Evolutionary conservation across 1,284 basidiomycete genomes (phyloP), one percentile per base, ranked within the genome.

Genomic region (Pseudozyma tsukubaensis): DNA sequence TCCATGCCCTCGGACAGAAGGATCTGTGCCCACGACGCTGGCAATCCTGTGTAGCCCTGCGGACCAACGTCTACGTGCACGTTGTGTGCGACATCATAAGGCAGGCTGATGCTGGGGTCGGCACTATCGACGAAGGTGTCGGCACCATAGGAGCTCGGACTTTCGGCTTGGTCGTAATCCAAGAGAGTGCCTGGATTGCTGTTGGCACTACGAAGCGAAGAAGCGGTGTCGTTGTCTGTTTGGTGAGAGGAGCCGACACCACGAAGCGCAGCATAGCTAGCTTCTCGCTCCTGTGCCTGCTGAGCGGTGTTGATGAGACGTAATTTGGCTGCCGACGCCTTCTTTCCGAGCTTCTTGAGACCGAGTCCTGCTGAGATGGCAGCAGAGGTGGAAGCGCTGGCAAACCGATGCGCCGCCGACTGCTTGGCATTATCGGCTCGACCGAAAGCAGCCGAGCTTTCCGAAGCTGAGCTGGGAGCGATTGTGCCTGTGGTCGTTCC

Each of bases 61-160:
- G 78, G 78, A 19, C 77, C 76, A 21, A 80, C 49, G 32, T 80
- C 77, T 40, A 80, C 78, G 53, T 80, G 78, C 4, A 80, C 78
- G 29, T 80, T 80, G 67, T 80, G 78, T 2, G 69, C 45, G 55
- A 80, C 77, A 43, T 72, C 57, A 53, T 62, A 79, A 13, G 78
- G 78, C 13, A 79, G 58, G 14, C 78, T 63, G 42, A 80, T 80
- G n/a, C 48, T 53, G 4, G 78, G 68, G 42, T 80, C 78, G 14
- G 68, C 66, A 43, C 57, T 36, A 43, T 72, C 59, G 11, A 60
- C 53, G 21, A 64, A 75, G 2, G 56, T 36, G 40, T 63, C 11
- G n/a, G 42, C 7, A 29, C 19, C 37, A 36, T 5, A 53, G 11
- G 59, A n/a, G 40, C 39, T 44, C 36, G 47, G 50, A 40, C 47